A percentile compares a stretch with the other conserved stretches of the same genome.
Conservation (phyloP, 1,284 basidiomycete genomes). For the Naganishia sp. region DNA sequence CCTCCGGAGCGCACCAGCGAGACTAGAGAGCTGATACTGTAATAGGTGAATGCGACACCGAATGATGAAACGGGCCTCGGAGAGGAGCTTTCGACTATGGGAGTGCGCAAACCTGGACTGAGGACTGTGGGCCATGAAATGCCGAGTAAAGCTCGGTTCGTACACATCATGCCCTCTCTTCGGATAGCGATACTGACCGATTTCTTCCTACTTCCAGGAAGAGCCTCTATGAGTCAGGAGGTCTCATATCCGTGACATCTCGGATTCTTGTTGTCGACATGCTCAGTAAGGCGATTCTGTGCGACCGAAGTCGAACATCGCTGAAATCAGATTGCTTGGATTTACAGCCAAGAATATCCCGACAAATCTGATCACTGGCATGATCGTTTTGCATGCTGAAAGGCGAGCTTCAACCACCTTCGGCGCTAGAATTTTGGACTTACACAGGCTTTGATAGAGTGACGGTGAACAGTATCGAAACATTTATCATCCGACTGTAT, state of each 20-base stretch:
- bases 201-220: slow-evolving; percentile 59
- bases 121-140: slow-evolving; percentile 83
- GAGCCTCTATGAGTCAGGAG: slow-evolving; percentile 80
- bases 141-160: slow-evolving; percentile 71
- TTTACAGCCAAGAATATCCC: slow-evolving; percentile 67
- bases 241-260: slow-evolving; percentile 88
- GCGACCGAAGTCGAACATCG: neutral
- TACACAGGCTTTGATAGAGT: slow-evolving; percentile 60
- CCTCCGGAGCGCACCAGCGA: no score
- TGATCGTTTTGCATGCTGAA: slow-evolving; percentile 93
- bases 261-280: slow-evolving; percentile 94
- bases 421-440: neutral
- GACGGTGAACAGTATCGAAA: slow-evolving; percentile 77
- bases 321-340: slow-evolving; percentile 4
- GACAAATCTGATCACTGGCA: slow-evolving; percentile 78
- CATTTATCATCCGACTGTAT: slow-evolving; percentile 86
- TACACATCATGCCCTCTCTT: neutral
- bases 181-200: neutral
- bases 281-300: slow-evolving; percentile 60
- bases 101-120: slow-evolving; percentile 81
- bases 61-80: slow-evolving; percentile 90
- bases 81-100: slow-evolving; percentile 89
- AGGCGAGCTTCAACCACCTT: slow-evolving; percentile 57
- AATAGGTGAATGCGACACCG: slow-evolving; percentile 66
- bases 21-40: neutral